Conservation (phyloP, 106 monocot species). For the Phalaenopsis aphrodite region DNA sequence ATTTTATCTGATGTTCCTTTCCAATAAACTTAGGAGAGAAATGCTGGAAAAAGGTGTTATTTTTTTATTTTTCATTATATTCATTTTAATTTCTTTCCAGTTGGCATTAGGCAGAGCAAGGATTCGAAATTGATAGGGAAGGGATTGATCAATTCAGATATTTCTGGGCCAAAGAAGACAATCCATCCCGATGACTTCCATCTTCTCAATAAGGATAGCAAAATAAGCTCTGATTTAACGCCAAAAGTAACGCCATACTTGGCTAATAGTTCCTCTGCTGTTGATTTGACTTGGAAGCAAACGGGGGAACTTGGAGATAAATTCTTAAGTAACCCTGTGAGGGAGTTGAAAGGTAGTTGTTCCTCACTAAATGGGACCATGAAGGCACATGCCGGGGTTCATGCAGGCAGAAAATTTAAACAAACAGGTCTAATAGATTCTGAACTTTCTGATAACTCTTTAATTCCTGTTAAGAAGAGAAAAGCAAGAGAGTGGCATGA, state of each 20-base stretch:
- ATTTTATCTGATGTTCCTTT: background rate
- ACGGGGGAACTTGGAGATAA: background rate
- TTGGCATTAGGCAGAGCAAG: background rate
- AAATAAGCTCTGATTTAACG: background rate
- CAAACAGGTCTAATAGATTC: background rate
- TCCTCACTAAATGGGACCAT: background rate
- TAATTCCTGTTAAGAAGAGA: constrained; percentile 2
- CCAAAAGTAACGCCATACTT: background rate
- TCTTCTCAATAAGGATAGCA: too few species aligned
- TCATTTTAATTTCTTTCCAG: background rate
- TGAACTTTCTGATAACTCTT: background rate
- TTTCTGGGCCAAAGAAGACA: background rate
- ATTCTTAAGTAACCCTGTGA: background rate
- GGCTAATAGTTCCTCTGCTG: background rate
- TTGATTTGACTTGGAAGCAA: background rate
- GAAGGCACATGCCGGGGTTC: background rate
- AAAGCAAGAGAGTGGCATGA: background rate
- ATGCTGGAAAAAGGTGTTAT: background rate
- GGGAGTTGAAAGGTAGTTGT: background rate
- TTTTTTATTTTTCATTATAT: background rate
- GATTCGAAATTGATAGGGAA: background rate
- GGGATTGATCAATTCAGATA: background rate
- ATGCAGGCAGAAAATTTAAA: background rate
- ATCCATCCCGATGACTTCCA: background rate
- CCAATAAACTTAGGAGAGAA: background rate